Evolutionary conservation across 169 alveolate genomes (phyloP).

Genomic region (Plasmodium blacklocki): DNA sequence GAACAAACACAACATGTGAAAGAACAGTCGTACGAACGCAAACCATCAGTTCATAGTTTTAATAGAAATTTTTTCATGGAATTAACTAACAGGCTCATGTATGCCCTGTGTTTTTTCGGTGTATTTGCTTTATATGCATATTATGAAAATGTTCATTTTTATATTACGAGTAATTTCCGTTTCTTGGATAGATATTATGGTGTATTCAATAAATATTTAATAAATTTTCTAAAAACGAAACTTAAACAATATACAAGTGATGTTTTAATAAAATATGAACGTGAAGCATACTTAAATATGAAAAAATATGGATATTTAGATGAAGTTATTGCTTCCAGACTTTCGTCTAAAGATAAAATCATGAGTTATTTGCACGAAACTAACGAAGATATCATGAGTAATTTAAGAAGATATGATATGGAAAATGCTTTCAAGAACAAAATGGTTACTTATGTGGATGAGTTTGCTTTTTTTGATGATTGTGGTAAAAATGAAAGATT

Average conservation of each 20-base stretch:
- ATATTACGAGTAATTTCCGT: constrained; percentile 17
- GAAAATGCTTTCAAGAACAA: constrained; percentile 3
- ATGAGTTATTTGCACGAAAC: not conserved
- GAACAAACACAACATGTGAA: not conserved
- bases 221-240: not conserved
- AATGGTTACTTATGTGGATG: constrained; percentile 8
- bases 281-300: not conserved
- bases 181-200: constrained; percentile 16
- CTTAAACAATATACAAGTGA: constrained; percentile 19
- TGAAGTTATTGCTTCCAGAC: constrained; percentile 6
- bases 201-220: not conserved
- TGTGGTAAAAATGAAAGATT: constrained; percentile 3
- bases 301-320: not conserved
- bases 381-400: not conserved
- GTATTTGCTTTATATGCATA: constrained; percentile 7
- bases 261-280: not conserved
- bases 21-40: too few species aligned
- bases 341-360: not conserved
- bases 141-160: not conserved
- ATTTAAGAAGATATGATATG: constrained; percentile 1
- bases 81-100: not conserved
- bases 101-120: not conserved
- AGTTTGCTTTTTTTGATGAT: constrained; percentile 15
- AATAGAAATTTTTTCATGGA: not conserved
- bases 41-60: constrained; percentile 8